Evolutionary conservation across 148 eudicot species (phyloP).

Genomic region (Agrostemma githago): DNA sequence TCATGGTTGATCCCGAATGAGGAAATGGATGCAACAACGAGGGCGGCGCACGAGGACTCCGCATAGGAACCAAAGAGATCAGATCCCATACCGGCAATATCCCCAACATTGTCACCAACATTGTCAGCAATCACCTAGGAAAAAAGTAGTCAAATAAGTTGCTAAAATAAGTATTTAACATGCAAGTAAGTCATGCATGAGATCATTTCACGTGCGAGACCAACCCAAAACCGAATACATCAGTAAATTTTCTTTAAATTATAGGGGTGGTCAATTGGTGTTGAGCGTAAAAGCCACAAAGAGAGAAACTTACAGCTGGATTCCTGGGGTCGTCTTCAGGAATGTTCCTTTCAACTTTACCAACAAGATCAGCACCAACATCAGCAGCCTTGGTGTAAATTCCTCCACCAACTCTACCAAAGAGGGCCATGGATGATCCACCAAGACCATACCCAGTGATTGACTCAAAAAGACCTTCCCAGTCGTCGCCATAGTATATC

Average conservation of each 20-base stretch:
- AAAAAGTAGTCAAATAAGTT: not conserved
- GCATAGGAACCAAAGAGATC: constrained; percentile 97
- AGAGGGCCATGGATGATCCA: constrained; percentile 95
- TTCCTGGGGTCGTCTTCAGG: constrained; percentile 96
- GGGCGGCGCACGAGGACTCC: constrained; percentile 93
- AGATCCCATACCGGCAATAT: constrained; percentile 97
- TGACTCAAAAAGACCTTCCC: constrained; percentile 92
- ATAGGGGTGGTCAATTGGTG: not conserved
- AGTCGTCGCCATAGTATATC: constrained; percentile 88
- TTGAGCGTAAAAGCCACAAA: not conserved
- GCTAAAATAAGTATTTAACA: not conserved
- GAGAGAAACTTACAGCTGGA: constrained; percentile 58
- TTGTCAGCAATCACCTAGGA: constrained; percentile 91
- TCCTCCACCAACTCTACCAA: constrained; percentile 95
- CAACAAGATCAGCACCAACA: constrained; percentile 97
- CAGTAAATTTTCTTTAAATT: not conserved
- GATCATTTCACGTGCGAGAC: not conserved
- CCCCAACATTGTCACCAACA: constrained; percentile 96
- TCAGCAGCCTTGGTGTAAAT: constrained; percentile 94
- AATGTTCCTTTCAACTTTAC: constrained; percentile 85
- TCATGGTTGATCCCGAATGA: constrained; percentile 81
- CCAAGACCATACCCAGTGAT: constrained; percentile 96
- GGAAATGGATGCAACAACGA: constrained; percentile 87
- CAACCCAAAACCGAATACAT: not conserved
- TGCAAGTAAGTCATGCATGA: not conserved